These are phyloP conservation scores for Cucumis hystrix DNA, from an alignment of 306 rosid genomes.

Conservation along the genomic window DNA sequence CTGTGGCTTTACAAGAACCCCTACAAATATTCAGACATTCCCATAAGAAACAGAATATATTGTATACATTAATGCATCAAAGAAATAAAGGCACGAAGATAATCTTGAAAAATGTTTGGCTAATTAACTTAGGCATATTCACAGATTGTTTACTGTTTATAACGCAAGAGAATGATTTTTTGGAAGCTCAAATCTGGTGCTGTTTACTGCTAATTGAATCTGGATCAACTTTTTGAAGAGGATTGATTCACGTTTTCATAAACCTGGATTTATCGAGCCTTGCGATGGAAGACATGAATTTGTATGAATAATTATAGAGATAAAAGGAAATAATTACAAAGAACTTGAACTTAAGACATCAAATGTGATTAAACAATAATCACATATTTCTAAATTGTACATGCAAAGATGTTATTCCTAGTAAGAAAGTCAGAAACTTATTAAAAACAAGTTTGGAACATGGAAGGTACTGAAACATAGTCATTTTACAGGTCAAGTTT, in stretches of 20 bases:
- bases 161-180: background rate
- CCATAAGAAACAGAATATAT: slow-evolving; percentile 7
- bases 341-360: background rate
- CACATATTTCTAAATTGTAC: background rate
- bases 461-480: background rate
- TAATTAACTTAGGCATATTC: background rate
- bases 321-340: background rate
- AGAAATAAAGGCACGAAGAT: background rate
- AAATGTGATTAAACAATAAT: background rate
- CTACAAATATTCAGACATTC: slow-evolving; percentile 31
- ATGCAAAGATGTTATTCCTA: background rate
- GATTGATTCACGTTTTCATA: background rate
- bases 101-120: background rate
- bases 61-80: background rate
- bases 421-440: background rate
- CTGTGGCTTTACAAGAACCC: slow-evolving; percentile 65
- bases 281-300: background rate
- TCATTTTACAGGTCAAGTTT: background rate
- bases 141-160: background rate
- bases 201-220: background rate
- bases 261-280: background rate
- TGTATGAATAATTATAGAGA: background rate
- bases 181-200: background rate
- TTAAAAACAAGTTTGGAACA: background rate
- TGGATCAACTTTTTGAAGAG: background rate